phyloP scores from a whole-genome alignment of 305 asterid species.

The Fraxinus sp. region DNA sequence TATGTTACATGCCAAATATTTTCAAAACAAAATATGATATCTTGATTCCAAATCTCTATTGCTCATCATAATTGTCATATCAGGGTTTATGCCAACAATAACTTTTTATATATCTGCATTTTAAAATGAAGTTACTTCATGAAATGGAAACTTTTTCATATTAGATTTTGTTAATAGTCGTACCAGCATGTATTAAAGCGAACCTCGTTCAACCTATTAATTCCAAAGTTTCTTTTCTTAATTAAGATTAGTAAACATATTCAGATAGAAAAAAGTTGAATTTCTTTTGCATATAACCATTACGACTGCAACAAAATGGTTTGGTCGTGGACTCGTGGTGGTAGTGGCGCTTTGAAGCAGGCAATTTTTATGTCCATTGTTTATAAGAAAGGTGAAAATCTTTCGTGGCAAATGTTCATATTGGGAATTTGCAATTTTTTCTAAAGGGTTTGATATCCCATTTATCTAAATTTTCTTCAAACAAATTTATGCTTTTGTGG shows the following conservation, averaged over 20 bases:
- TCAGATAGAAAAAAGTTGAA: neutral
- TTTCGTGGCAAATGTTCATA: neutral
- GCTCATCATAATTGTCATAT: constrained; percentile 14
- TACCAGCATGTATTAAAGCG: neutral
- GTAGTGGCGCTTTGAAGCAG: neutral
- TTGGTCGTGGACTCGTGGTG: neutral
- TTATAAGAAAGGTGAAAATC: neutral
- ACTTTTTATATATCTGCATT: neutral
- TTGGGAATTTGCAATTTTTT: neutral
- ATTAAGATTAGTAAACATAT: constrained; percentile 6
- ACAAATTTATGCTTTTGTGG: neutral
- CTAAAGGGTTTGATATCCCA: neutral
- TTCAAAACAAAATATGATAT: neutral
- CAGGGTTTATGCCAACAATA: neutral
- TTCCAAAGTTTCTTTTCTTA: neutral
- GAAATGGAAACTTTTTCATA: neutral
- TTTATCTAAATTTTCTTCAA: neutral
- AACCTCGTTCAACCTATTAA: neutral
- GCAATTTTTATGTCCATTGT: neutral
- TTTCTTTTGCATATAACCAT: constrained; percentile 14
- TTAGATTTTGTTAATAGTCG: neutral
- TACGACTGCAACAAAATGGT: neutral
- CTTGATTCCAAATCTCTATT: constrained; percentile 5
- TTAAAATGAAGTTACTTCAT: constrained; percentile 6
- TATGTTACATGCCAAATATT: neutral